phyloP scores from a whole-genome alignment of 805 yeast species.

The Wickerhamiella nectarea region DNA sequence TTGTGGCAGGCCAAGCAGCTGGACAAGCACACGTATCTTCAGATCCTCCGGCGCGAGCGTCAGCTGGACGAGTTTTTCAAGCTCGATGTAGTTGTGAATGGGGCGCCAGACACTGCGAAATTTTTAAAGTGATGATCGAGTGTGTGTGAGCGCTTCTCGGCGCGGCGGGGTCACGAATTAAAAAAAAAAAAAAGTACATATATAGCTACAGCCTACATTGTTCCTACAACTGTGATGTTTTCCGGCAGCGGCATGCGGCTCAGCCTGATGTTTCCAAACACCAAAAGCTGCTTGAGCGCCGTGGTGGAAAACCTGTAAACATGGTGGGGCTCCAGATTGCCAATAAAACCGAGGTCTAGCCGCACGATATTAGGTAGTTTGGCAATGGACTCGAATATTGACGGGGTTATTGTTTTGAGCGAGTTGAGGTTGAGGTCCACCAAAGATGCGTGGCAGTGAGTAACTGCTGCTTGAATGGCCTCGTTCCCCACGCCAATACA shows the following conservation, averaged over 20 bases:
- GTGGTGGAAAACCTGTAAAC: constrained; percentile 45
- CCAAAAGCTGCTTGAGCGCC: constrained; percentile 53
- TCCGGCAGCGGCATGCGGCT: constrained; percentile 23
- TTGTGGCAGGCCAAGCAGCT: constrained; percentile 1
- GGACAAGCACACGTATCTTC: not conserved
- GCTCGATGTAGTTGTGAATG: constrained; percentile 36
- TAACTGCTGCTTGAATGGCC: constrained; percentile 44
- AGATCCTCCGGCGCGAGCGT: not conserved
- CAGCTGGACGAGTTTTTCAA: constrained; percentile 38
- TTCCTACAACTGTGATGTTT: constrained; percentile 19
- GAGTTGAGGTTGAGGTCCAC: constrained; percentile 66
- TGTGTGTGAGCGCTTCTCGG: not conserved
- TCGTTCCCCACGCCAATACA: constrained; percentile 53
- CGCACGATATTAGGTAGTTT: constrained; percentile 48
- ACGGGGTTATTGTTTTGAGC: constrained; percentile 39
- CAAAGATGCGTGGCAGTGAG: constrained; percentile 51
- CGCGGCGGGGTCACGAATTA: too few species aligned
- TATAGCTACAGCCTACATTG: constrained; percentile 15
- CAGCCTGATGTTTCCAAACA: constrained; percentile 42
- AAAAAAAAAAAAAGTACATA: not conserved
- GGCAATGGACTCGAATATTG: constrained; percentile 20
- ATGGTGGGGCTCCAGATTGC: constrained; percentile 57
- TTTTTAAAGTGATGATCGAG: not conserved
- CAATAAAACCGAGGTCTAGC: constrained; percentile 67
- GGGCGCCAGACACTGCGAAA: not conserved